A percentile compares a stretch with the other conserved stretches of the same genome.
Conservation (phyloP, 257 asterid genomes). For the Nicotiana sylvestris region DNA sequence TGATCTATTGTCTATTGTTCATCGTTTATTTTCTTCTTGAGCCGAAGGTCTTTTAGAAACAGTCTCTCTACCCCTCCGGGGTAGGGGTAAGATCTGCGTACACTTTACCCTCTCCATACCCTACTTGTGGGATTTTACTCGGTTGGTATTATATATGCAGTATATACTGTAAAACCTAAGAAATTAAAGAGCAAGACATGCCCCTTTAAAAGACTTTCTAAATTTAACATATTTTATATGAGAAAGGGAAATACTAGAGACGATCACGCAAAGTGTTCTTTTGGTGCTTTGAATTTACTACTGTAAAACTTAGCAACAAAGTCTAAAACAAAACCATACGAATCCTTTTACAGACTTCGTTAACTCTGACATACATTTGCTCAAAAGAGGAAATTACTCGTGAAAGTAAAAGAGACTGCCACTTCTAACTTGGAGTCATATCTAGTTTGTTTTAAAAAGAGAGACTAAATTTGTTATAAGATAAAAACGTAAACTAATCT, state of each 20-base stretch:
- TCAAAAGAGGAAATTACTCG: background rate
- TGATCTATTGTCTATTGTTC: too few species aligned
- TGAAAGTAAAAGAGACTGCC: background rate
- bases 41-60: too few species aligned
- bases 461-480: background rate
- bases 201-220: background rate
- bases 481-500: background rate
- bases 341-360: background rate
- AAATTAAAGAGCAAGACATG: background rate
- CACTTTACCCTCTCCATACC: fast-evolving
- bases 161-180: background rate
- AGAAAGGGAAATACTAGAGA: background rate
- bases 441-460: background rate
- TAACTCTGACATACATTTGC: background rate
- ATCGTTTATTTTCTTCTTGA: too few species aligned
- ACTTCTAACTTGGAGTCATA: background rate
- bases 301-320: background rate
- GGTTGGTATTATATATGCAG: too few species aligned
- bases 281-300: background rate
- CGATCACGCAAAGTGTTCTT: background rate
- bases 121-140: too few species aligned
- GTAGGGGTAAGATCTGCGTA: too few species aligned
- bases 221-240: background rate
- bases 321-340: background rate
- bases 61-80: too few species aligned